phyloP scores from a whole-genome alignment of 371 early-diverging fungal genomes.

The Lichtheimia ramosa region DNA sequence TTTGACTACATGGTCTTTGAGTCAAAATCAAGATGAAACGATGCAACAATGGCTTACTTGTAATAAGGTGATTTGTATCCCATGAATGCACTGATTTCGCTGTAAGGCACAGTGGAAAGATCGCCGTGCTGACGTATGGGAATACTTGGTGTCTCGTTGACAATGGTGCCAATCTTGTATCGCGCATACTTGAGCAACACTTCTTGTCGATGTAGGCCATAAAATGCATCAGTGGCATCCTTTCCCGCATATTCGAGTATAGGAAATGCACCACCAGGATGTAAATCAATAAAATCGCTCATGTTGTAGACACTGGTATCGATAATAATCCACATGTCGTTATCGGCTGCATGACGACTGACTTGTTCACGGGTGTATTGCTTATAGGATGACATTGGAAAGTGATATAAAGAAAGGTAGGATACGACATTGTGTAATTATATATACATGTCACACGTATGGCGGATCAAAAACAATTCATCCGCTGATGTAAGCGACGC shows the following conservation, averaged over 20 bases:
- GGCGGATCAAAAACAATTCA: too few species aligned
- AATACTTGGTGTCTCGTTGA: slow-evolving; percentile 32
- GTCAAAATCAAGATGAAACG: background rate
- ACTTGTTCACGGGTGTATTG: slow-evolving; percentile 72
- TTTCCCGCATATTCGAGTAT: slow-evolving; percentile 71
- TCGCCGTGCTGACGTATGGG: slow-evolving; percentile 31
- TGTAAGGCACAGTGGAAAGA: slow-evolving; percentile 59
- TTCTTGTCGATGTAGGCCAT: slow-evolving; percentile 70
- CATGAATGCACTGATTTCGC: slow-evolving; percentile 48
- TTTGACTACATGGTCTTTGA: slow-evolving; percentile 32
- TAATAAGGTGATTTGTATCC: slow-evolving; percentile 62
- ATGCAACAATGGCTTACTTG: slow-evolving; percentile 33
- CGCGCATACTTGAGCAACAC: slow-evolving; percentile 49
- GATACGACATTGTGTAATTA: background rate
- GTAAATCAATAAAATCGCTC: slow-evolving; percentile 82
- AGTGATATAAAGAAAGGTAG: background rate
- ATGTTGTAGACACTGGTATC: slow-evolving; percentile 87
- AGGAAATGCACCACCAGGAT: slow-evolving; percentile 90
- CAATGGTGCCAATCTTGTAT: slow-evolving; percentile 51
- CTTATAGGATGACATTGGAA: slow-evolving; percentile 20
- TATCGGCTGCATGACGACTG: slow-evolving; percentile 66
- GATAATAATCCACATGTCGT: slow-evolving; percentile 90
- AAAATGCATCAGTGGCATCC: slow-evolving; percentile 71
- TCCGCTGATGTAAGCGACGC: too few species aligned
- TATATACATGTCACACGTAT: too few species aligned